Percentiles rank a stretch among this genome's conserved stretches.
Conservation (phyloP, 371 early-diverging fungal genomes). For the Mortierella sp. region DNA sequence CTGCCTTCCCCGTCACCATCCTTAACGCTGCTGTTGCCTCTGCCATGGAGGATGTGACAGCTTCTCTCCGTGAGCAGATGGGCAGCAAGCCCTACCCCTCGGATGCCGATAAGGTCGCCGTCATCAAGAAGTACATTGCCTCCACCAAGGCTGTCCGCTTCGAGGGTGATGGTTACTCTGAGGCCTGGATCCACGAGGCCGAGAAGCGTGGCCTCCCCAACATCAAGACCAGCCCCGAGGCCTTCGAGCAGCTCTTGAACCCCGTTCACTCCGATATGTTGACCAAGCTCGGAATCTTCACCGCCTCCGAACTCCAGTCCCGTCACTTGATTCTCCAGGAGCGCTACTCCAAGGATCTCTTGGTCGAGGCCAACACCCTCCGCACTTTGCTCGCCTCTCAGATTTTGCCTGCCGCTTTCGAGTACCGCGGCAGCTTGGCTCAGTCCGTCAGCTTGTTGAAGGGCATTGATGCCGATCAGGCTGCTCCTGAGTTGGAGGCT, state of each 20-base stretch:
- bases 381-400: slow-evolving; percentile 81
- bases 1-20: slow-evolving; percentile 94
- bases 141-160: slow-evolving; percentile 92
- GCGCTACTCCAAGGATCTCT: slow-evolving; percentile 94
- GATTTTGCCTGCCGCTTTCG: slow-evolving; percentile 90
- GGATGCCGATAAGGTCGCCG: slow-evolving; percentile 86
- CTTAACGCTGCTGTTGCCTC: slow-evolving; percentile 94
- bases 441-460: slow-evolving; percentile 80
- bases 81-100: slow-evolving; percentile 83
- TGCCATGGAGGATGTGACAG: slow-evolving; percentile 82
- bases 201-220: slow-evolving; percentile 93
- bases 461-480: slow-evolving; percentile 64
- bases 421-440: slow-evolving; percentile 89
- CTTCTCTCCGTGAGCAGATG: slow-evolving; percentile 79
- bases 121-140: slow-evolving; percentile 87
- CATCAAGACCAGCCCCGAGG: slow-evolving; percentile 88
- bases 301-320: slow-evolving; percentile 87
- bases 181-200: slow-evolving; percentile 86
- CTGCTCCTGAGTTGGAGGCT: slow-evolving; percentile 79
- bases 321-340: slow-evolving; percentile 95
- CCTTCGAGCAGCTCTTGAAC: slow-evolving; percentile 82
- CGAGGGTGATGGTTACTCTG: slow-evolving; percentile 96
- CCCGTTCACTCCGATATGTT: slow-evolving; percentile 82
- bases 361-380: slow-evolving; percentile 95
- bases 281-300: slow-evolving; percentile 75